These are phyloP conservation scores for Curvularia eragrostidis DNA, from an alignment of 2,329 filamentous ascomycete genomes.

Conservation along the genomic window DNA sequence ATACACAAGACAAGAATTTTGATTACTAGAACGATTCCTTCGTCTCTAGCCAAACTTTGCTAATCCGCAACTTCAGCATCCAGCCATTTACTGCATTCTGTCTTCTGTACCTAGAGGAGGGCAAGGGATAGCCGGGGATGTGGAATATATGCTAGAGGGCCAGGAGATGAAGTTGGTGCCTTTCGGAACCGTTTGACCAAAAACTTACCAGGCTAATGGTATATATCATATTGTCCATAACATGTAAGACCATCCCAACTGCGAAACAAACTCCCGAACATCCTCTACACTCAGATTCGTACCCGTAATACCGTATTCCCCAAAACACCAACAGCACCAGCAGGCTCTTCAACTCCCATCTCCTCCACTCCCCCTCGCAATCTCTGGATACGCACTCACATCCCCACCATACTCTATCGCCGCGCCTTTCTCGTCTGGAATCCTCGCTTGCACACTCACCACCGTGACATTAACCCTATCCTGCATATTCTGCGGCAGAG, in stretches of 20 bases:
- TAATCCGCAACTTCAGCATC: too few relatives aligned
- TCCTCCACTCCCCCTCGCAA: neutral
- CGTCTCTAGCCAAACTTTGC: too few relatives aligned
- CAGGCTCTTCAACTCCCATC: neutral
- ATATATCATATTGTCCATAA: neutral
- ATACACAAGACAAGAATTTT: too few relatives aligned
- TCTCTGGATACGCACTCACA: constrained; percentile 22
- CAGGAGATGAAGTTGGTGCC: too few relatives aligned
- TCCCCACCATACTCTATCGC: constrained; percentile 27
- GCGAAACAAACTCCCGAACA: neutral
- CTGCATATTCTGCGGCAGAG: neutral
- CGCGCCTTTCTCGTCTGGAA: constrained; percentile 22
- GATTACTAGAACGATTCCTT: too few relatives aligned
- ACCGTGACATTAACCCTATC: constrained; percentile 27
- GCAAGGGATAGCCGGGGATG: too few relatives aligned
- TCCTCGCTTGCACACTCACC: constrained; percentile 21
- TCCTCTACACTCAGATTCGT: neutral
- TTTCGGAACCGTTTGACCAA: too few relatives aligned
- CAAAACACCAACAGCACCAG: neutral
- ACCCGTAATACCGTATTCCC: neutral
- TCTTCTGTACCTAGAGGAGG: too few relatives aligned
- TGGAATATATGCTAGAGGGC: too few relatives aligned
- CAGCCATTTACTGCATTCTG: too few relatives aligned
- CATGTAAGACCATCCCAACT: neutral
- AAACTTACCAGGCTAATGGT: too few relatives aligned